Evolutionary conservation across 1,284 basidiomycete genomes (phyloP).

Genomic region (Cystobasidium pallidum): DNA sequence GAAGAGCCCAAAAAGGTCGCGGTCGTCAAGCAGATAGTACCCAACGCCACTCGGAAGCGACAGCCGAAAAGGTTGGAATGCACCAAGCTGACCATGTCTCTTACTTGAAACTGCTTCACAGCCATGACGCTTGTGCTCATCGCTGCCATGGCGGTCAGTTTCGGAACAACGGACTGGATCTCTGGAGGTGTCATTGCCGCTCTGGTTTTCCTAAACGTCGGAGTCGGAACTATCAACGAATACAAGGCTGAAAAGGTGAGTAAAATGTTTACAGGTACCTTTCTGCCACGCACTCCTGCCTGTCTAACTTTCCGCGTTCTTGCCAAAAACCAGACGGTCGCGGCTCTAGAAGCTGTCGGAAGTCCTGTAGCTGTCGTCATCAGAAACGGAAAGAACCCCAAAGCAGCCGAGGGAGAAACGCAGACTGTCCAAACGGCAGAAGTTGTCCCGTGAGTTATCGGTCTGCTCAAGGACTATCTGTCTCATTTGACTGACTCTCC

Average conservation of each 20-base stretch:
- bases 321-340: constrained; percentile 54
- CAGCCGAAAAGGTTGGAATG: background rate
- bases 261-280: background rate
- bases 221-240: constrained; percentile 56
- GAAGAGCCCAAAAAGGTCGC: too few species aligned
- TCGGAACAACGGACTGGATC: constrained; percentile 61
- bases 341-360: constrained; percentile 58
- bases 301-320: background rate
- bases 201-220: constrained; percentile 65
- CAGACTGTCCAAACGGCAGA: constrained; percentile 64
- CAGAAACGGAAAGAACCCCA: constrained; percentile 54
- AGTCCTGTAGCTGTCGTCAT: constrained; percentile 67
- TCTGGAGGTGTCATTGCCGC: constrained; percentile 68
- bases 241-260: constrained; percentile 59
- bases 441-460: constrained; percentile 61
- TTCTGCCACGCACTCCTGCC: background rate
- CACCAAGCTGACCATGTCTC: constrained; percentile 3
- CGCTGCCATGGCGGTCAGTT: constrained; percentile 41
- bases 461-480: too few species aligned
- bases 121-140: constrained; percentile 55
- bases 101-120: constrained; percentile 3
- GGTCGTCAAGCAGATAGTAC: too few species aligned
- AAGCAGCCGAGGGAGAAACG: constrained; percentile 59
- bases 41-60: too few species aligned
- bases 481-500: background rate